Conservation (phyloP, 257 asterid species). For the Solanum dulcamara region DNA sequence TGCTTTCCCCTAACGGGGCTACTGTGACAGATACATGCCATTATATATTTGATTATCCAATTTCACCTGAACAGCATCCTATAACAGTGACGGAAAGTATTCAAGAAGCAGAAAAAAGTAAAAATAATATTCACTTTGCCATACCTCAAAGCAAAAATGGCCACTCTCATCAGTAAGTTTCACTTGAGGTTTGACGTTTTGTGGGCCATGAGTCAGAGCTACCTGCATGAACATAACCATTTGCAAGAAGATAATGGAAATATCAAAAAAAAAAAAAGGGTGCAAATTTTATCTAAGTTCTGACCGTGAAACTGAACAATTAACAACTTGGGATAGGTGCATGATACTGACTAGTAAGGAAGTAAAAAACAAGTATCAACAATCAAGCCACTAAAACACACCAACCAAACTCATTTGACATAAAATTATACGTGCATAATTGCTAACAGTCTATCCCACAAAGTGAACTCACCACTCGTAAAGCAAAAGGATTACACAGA, state of each 20-base stretch:
- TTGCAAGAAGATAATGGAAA: neutral
- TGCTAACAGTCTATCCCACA: neutral
- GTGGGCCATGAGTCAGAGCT: slow-evolving; percentile 95
- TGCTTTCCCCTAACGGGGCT: neutral
- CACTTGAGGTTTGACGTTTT: slow-evolving; percentile 80
- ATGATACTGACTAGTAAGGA: neutral
- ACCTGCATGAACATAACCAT: slow-evolving; percentile 35
- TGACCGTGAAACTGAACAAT: neutral
- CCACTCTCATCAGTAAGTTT: slow-evolving; percentile 64
- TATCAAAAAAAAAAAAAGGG: neutral
- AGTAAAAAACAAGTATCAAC: neutral
- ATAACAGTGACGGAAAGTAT: neutral
- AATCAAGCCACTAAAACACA: neutral
- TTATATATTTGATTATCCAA: neutral
- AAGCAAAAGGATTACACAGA: neutral
- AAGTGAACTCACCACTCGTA: neutral
- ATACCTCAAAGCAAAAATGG: slow-evolving; percentile 86
- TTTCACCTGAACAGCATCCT: neutral
- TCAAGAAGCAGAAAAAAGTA: neutral
- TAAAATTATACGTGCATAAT: neutral
- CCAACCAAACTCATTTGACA: neutral
- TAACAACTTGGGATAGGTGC: neutral
- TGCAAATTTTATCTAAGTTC: neutral
- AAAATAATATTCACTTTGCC: neutral
- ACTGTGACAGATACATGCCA: neutral